phyloP scores from a whole-genome alignment of 1,139 yeast species.

The Suhomyces chickasaworum region DNA sequence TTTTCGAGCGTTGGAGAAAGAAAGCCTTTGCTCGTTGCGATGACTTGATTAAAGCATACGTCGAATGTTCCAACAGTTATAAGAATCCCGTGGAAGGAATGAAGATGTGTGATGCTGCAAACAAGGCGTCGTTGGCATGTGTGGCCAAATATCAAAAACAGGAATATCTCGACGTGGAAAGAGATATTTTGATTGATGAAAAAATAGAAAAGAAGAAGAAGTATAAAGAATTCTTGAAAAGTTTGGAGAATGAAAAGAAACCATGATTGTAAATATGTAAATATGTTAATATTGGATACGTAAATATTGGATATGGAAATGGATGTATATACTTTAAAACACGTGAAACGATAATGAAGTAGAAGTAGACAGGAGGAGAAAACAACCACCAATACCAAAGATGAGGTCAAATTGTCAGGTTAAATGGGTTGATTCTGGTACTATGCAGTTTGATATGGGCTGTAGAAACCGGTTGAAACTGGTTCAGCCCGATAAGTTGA shows the following conservation, averaged over 20 bases:
- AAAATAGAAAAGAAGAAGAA: conserved; percentile 45
- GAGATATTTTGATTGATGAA: conserved; percentile 62
- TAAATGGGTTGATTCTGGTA: no score
- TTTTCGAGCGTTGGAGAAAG: conserved; percentile 76
- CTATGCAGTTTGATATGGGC: no score
- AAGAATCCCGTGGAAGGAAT: conserved; percentile 59
- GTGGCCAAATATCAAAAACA: conserved; percentile 67
- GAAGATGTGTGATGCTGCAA: conserved; percentile 48
- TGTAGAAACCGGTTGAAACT: no score
- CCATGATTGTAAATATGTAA: conserved; percentile 8
- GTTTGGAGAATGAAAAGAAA: conserved; percentile 5
- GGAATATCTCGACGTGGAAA: conserved; percentile 68
- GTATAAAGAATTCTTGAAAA: conserved; percentile 12
- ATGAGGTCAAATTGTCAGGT: no score
- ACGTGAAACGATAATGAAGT: neutral
- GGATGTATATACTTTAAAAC: neutral
- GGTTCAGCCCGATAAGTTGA: no score
- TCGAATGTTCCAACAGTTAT: conserved; percentile 43
- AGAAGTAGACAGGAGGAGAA: no score
- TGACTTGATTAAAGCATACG: conserved; percentile 55
- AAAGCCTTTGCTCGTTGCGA: conserved; percentile 75
- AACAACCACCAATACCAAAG: no score
- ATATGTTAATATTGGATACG: conserved; percentile 4
- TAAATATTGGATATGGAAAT: no score
- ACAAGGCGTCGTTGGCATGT: conserved; percentile 48